Evolutionary conservation across 345 rosid genomes (phyloP), one percentile per base, ranked within the genome.

Genomic region (Mangifera indica): DNA sequence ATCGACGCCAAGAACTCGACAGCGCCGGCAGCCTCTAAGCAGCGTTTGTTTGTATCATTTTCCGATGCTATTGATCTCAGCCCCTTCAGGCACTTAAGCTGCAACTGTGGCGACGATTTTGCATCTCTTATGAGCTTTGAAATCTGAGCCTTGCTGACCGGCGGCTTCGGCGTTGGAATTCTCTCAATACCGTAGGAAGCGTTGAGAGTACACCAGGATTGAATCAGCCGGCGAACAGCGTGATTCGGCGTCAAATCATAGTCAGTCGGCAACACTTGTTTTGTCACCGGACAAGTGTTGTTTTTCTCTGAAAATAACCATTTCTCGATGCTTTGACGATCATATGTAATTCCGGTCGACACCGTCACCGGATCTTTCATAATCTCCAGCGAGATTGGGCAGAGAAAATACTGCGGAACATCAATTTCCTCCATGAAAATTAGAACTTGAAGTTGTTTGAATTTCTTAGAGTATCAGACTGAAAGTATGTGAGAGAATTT

Each of bases 151-250:
- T 76, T 86, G 80, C 62, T 82, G 68, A 87, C 69, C 2, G 91
- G 88, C 12, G 87, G 91, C 76, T 87, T 94, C 3, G 98, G 98
- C 9, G 98, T 94, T 0, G 98, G 97, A 67, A 94, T 87, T 66
- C 95, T 83, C 75, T 94, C 92, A 12, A 94, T 63, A 14, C 98
- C 98, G 32, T 83, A 62, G 0, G 93, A 87, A 32, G 97, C 97
- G 48, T 94, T 90, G 57, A 94, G 72, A 10, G 86, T 89, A 74
- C 98, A 94, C 98, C 98, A 94, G 18, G 97, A 86, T 74, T 94
- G 98, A 63, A 94, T 85, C 51, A 94, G 77, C 17, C 98, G 87
- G 9, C 94, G 91, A 24, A 94, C 86, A 55, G 96, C 91, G 74
- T 90, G 91, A 80, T 93, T 93, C 3, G 98, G 98, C 0, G 96